These are phyloP conservation scores for Penium margaritaceum DNA, from an alignment of 139 green algal genomes.

Conservation along the genomic window DNA sequence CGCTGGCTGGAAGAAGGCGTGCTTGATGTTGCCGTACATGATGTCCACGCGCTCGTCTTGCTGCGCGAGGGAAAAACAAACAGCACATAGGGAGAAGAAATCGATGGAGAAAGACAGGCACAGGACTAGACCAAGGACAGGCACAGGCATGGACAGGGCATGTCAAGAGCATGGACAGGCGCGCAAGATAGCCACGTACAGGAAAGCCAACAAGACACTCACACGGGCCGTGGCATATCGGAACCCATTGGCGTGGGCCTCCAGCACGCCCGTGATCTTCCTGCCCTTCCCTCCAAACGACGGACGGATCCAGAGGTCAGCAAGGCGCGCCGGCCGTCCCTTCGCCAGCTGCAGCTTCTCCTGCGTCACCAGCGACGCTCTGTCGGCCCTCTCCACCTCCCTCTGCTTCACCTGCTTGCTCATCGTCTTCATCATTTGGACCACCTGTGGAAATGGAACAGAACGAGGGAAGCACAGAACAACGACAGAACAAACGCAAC, in stretches of 20 bases:
- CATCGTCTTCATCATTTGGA: conserved; percentile 88
- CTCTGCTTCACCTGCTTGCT: conserved; percentile 61
- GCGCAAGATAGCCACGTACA: no score
- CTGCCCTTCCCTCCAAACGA: conserved; percentile 76
- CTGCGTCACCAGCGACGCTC: conserved; percentile 87
- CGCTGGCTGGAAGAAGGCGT: conserved; percentile 87
- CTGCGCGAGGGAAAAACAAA: no score
- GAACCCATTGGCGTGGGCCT: conserved; percentile 94
- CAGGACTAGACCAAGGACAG: no score
- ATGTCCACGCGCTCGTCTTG: conserved; percentile 80
- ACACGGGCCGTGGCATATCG: conserved; percentile 59
- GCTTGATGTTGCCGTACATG: conserved; percentile 95
- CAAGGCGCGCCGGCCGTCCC: conserved; percentile 50
- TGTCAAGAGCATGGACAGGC: no score
- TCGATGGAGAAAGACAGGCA: no score
- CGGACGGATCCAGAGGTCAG: conserved; percentile 88
- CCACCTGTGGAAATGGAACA: no score
- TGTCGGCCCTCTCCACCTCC: conserved; percentile 85
- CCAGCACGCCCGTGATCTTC: conserved; percentile 81
- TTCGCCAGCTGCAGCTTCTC: conserved; percentile 75
- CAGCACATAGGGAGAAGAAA: no score
- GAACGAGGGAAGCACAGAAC: no score
- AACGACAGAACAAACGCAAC: no score
- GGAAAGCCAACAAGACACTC: no score
- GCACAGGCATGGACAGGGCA: no score